Base-by-base conservation (phyloP, 2,329 filamentous ascomycete genomes). In the Arthroderma uncinatum region DNA sequence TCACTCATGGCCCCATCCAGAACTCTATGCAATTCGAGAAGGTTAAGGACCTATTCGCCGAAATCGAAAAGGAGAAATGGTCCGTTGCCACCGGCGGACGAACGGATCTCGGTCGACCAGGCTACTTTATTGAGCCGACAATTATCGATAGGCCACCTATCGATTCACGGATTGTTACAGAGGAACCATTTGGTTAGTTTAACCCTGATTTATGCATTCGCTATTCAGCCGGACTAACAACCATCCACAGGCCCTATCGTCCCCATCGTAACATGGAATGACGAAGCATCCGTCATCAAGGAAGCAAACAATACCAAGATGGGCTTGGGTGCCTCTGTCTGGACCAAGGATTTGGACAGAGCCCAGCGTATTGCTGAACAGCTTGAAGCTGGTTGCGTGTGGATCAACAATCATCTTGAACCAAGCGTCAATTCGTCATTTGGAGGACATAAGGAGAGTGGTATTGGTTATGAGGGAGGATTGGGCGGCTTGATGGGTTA, bases 1-100 rank as follows among this genome's bases (percentile, higher is more conserved):
- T 77, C 44, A 66, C 80, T 39, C 76, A 82, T 57, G 79, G 82
- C 0, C 84, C 84, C 0, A 69, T 86, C 1, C 82, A 83, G 59
- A 87, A 87, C 68, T 70, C 76, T 62, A 79, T 82, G 77, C 84
- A 87, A 67, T 86, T 77, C 64, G 79, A 84, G 50, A 78, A 77
- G 23, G 80, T 83, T 25, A 79, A 78, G 63, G 67, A 72, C 10
- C 77, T 83, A 59, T 76, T 85, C 55, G 73, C 74, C 8, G 79
- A 83, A 53, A 80, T 78, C 58, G 75, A 78, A 63, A 72, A 74
- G 60, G 76, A 79, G 37, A 78, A 79, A 52, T 76, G 79, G 62
- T 75, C 77, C 10, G 73, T 81, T 44, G 77, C 77, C 0, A 63
- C 75, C 12, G 80, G 79, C 9, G 80, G 79, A 44, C 67, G 72